Evolutionary conservation across 1,284 basidiomycete genomes (phyloP).

Genomic region (Cutaneotrichosporon sp.): DNA sequence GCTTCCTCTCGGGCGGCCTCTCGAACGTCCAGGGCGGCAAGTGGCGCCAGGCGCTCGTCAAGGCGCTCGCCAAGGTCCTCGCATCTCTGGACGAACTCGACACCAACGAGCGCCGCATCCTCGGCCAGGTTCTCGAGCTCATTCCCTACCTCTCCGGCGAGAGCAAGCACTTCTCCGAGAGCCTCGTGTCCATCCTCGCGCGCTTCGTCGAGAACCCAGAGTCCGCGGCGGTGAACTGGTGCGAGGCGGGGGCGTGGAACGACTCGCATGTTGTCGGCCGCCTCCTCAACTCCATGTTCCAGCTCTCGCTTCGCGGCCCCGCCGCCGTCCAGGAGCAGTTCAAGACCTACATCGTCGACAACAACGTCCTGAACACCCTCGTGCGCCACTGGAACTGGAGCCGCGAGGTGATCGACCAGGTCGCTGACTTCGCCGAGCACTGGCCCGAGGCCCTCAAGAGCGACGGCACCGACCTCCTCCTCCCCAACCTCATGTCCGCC

Average conservation of each 20-base stretch:
- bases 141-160: slow-evolving; percentile 36
- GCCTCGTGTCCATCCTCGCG: slow-evolving; percentile 24
- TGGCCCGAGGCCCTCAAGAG: slow-evolving; percentile 48
- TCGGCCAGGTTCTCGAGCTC: slow-evolving; percentile 39
- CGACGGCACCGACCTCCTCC: slow-evolving; percentile 27
- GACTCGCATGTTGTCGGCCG: slow-evolving; percentile 34
- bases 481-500: slow-evolving; percentile 55
- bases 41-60: slow-evolving; percentile 45
- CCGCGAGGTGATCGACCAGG: slow-evolving; percentile 59
- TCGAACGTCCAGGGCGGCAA: slow-evolving; percentile 52
- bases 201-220: slow-evolving; percentile 11
- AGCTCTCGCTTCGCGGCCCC: slow-evolving; percentile 52
- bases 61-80: slow-evolving; percentile 24
- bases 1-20: slow-evolving; percentile 48
- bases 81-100: slow-evolving; percentile 5
- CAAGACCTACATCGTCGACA: slow-evolving; percentile 28
- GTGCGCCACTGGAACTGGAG: slow-evolving; percentile 64
- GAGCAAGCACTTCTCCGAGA: slow-evolving; percentile 26
- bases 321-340: slow-evolving; percentile 29
- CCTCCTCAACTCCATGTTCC: slow-evolving; percentile 27
- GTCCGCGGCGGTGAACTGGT: slow-evolving; percentile 25
- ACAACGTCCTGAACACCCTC: slow-evolving; percentile 56
- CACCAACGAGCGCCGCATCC: slow-evolving; percentile 26
- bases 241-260: slow-evolving; percentile 39
- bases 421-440: slow-evolving; percentile 58